Base-by-base conservation (phyloP, 306 rosid genomes). In the Geum urbanum region DNA sequence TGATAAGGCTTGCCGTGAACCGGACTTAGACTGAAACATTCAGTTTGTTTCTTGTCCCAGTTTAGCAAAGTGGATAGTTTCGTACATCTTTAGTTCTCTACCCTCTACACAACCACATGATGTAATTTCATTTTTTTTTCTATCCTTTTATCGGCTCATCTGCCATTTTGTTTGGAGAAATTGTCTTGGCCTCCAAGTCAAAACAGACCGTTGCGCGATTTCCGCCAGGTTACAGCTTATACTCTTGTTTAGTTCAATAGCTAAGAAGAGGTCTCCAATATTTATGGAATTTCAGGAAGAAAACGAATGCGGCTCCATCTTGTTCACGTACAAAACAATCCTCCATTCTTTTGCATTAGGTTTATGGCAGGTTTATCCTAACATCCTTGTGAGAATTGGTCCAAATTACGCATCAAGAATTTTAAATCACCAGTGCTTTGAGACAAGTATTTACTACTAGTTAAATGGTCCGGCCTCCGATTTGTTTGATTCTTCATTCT, bases 21-120 rank as follows among this genome's bases (percentile, higher is more conserved):
- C 82, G 69, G 73, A 74, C 70, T 77, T 81, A 78, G 86, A 70
- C 48, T 77, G 85, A 81, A 86, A 76, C 71, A 67, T 44, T 74
- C 55, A 20, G 15, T 11, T 41, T 60, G 45, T 59, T 20, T 46
- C 47, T 56, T 56, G 24, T 47, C 44, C 22, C 9, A 44, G 54
- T 56, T 39, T 55, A 58, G 71, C 67, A 44, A 10, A 35, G 65
- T 9, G 54, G 74, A 49, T 46, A 18, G 74, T 70, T 14, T 19
- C 39, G 43, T 57, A 70, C 74, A 56, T 70, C 65, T 22, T 50
- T 45, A 20, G 55, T 44, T 32, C 37, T 32, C 37, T 32, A 32
- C 37, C 37, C 37, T 19, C 54, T 57, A 24, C 54, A 70, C 41
- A 20, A 50, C 40, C 54, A 56, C 49, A 75, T 63, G 68, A 47